Evolutionary conservation across 2,329 filamentous ascomycete genomes (phyloP), one percentile per base, ranked within the genome.

Genomic region (Calonectria hongkongensis): DNA sequence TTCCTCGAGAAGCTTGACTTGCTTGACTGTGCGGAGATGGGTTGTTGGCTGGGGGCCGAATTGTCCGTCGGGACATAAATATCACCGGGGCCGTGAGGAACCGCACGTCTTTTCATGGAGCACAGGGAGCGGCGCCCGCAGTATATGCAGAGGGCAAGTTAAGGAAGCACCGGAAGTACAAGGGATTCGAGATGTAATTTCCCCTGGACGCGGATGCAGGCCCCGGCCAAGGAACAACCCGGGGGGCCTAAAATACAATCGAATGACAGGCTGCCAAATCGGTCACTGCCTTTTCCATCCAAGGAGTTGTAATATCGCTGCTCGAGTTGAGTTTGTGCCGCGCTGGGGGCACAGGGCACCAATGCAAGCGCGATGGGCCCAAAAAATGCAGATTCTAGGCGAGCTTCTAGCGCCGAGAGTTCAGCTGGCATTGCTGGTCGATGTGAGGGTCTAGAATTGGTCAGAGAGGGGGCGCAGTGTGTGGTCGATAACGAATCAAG

Each of bases 351-450:
- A 48, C 62, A 21, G 62, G 45, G n/a, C 62, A 36, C 30, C 41
- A 16, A 65, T 25, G 45, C 51, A 50, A 60, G 36, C 21, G 54
- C 36, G n/a, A 60, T 67, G 45, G 60, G 25, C 41, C n/a, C 47
- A 13, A 66, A 66, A 41, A 43, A 58, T 58, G 56, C 58, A 43
- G 33, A 25, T 63, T 64, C 65, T 41, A 68, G 65, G 47, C 65
- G 65, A 72, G 65, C n/a, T 64, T 71, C 64, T 72, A 68, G 70
- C 58, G 65, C 36, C 13, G 39, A 56, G 50, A 21, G 30, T 60
- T 68, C 58, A 68, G 70, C 70, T 68, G 70, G 58, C 43, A 39
- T 68, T 47, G 70, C 39, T 58, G 65, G 70, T 63, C 65, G 25
- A 33, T 15, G 28, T 45, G n/a, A 41, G 48, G 64, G 64, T 33